Conservation (phyloP, 495 filamentous ascomycete species). For the Hypoxylon lenormandii region DNA sequence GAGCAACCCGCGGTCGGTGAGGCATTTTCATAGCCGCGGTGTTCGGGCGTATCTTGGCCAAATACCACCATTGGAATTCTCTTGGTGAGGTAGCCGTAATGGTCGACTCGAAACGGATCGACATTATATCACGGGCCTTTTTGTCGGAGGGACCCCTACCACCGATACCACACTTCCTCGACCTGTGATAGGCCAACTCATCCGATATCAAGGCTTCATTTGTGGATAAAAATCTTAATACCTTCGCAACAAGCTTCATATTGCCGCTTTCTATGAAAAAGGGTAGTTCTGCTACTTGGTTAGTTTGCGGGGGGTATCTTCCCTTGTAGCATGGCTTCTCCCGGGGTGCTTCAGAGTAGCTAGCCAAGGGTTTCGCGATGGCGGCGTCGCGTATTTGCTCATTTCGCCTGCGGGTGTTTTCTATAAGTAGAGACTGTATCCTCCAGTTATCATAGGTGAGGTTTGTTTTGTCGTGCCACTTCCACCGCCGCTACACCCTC, state of each 20-base stretch:
- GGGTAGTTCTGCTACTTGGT: conserved; percentile 13
- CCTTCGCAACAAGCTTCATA: conserved; percentile 28
- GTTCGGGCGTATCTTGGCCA: conserved; percentile 31
- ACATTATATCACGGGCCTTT: conserved; percentile 42
- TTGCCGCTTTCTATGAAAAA: conserved; percentile 31
- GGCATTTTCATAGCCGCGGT: conserved; percentile 41
- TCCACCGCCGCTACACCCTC: conserved; percentile 16
- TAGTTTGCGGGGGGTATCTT: conserved; percentile 18
- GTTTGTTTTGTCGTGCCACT: conserved; percentile 22
- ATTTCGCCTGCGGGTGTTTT: conserved; percentile 14
- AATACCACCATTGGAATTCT: conserved; percentile 29
- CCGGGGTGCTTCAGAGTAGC: conserved; percentile 33
- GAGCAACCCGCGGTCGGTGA: conserved; percentile 25
- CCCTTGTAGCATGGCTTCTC: conserved; percentile 26
- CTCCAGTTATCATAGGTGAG: conserved; percentile 22
- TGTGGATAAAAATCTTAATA: conserved; percentile 35
- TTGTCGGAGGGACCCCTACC: conserved; percentile 42
- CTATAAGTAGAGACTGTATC: conserved; percentile 41
- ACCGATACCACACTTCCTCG: conserved; percentile 23
- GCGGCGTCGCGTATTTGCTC: conserved; percentile 16
- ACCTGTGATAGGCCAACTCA: conserved; percentile 38
- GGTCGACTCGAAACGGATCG: conserved; percentile 47
- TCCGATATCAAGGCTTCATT: conserved; percentile 37
- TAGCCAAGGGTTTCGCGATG: conserved; percentile 45
- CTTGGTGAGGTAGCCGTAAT: conserved; percentile 39